Conservation (phyloP, 306 rosid genomes). For the Sphenostylis stenocarpa region DNA sequence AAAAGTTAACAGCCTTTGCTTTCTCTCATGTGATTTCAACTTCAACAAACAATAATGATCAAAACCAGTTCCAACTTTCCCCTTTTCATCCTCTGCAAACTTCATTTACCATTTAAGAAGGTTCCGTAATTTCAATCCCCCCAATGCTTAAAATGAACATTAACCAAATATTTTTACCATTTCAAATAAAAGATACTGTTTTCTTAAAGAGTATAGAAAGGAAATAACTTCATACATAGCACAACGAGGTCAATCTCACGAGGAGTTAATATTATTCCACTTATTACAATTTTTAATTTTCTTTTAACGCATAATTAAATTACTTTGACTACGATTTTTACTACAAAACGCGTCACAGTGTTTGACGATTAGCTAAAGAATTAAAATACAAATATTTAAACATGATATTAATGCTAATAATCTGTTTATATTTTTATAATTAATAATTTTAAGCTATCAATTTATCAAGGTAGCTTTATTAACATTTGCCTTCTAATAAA, state of each 20-base stretch:
- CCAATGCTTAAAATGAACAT: background rate
- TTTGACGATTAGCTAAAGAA: too few relatives aligned
- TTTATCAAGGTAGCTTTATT: background rate
- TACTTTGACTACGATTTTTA: background rate
- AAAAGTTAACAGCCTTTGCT: background rate
- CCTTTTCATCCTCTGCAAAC: background rate
- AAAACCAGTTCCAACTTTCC: background rate
- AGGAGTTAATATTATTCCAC: too few relatives aligned
- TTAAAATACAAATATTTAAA: background rate
- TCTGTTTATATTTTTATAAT: background rate
- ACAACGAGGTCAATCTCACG: too few relatives aligned
- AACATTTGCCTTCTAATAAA: background rate
- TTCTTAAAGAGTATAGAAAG: too few relatives aligned
- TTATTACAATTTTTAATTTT: too few relatives aligned
- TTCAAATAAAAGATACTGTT: too few relatives aligned
- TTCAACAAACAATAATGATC: background rate
- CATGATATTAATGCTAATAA: background rate
- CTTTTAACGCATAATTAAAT: background rate
- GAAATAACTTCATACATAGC: too few relatives aligned
- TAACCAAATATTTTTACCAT: background rate
- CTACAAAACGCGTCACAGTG: background rate
- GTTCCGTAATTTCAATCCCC: background rate
- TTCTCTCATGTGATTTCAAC: constrained; percentile 7
- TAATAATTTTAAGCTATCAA: background rate
- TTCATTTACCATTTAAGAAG: background rate